Evolutionary conservation across 495 filamentous ascomycete genomes (phyloP), one percentile per base, ranked within the genome.

Genomic region (Aspergillus sclerotioniger): DNA sequence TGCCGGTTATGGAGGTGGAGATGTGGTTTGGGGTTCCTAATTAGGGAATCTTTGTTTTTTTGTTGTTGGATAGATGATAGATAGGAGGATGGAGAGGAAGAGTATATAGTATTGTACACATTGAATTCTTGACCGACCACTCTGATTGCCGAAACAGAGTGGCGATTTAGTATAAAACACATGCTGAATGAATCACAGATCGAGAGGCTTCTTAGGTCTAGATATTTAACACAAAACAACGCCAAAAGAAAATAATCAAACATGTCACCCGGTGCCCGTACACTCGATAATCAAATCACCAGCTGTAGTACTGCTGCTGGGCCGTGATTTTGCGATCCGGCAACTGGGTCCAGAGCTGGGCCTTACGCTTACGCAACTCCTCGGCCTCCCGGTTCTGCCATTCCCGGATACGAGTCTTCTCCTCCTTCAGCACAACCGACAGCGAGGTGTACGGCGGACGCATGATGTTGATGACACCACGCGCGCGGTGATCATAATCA

Each of bases 401-500:
- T 64, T 89, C 80, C 32, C 94, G 82, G 50, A 96, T 85, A 31
- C 90, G 79, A 1, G 94, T 97, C 69, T 85, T 86, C 70, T 98
- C 90, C 68, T 98, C 94, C 77, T 98, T 98, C 68, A 98, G 75
- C 6, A 96, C 62, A 16, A 98, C 71, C 0, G 87, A 84, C n/a
- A 97, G 82, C 56, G 81, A 88, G 28, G 94, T 90, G 54, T 82
- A 79, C 1, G 90, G 93, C 61, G 81, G 78, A 45, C 75, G 75
- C 68, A 91, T 70, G 3, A 74, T 62, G 67, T 88, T 75, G 62
- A 87, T 80, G 48, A 75, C 69, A 12, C 90, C 90, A 58, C 88
- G 77, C 0, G 90, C 90, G 56, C 90, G 83, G 68, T 85, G 86
- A 57, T 88, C 85, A 4, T 76, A 65, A 5, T 73, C 73, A 19